A percentile compares a stretch with the other conserved stretches of the same genome.
These are phyloP conservation scores for Lenzites betulinus DNA, from an alignment of 768 basidiomycete genomes.

Conservation along the genomic window DNA sequence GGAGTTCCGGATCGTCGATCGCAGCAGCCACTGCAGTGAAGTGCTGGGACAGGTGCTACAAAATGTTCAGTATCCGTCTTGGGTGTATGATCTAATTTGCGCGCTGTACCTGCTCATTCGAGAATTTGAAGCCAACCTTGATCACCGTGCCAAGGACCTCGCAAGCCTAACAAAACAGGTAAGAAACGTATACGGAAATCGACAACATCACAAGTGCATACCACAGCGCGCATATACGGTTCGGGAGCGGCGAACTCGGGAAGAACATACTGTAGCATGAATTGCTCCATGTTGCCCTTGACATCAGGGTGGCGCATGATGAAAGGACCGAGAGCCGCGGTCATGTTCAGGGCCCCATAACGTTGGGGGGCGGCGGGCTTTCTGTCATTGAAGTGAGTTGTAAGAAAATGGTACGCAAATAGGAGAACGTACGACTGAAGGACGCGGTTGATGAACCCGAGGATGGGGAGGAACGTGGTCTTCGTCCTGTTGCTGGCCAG, in stretches of 20 bases:
- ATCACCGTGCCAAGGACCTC: slow-evolving; percentile 78
- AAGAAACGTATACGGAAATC: too few species aligned
- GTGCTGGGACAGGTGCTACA: slow-evolving; percentile 60
- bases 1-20: slow-evolving; percentile 77
- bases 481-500: slow-evolving; percentile 81
- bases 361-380: slow-evolving; percentile 61
- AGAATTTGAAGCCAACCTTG: slow-evolving; percentile 69
- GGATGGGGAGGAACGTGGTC: slow-evolving; percentile 77
- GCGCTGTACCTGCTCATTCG: slow-evolving; percentile 54
- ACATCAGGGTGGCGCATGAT: slow-evolving; percentile 87
- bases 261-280: slow-evolving; percentile 71
- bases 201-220: slow-evolving; percentile 36
- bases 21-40: slow-evolving; percentile 66
- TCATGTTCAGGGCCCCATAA: slow-evolving; percentile 87
- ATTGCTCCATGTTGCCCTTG: slow-evolving; percentile 73
- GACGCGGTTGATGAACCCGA: slow-evolving; percentile 76
- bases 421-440: slow-evolving; percentile 55
- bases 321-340: slow-evolving; percentile 70
- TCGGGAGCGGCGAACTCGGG: slow-evolving; percentile 68
- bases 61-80: background rate
- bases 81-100: background rate
- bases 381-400: slow-evolving; percentile 26
- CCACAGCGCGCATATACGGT: slow-evolving; percentile 77
- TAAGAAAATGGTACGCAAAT: background rate
- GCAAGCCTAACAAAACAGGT: slow-evolving; percentile 55